A percentile compares a stretch with the other conserved stretches of the same genome.
Conservation (phyloP, 768 basidiomycete species). For the Pleurotus platypus region DNA sequence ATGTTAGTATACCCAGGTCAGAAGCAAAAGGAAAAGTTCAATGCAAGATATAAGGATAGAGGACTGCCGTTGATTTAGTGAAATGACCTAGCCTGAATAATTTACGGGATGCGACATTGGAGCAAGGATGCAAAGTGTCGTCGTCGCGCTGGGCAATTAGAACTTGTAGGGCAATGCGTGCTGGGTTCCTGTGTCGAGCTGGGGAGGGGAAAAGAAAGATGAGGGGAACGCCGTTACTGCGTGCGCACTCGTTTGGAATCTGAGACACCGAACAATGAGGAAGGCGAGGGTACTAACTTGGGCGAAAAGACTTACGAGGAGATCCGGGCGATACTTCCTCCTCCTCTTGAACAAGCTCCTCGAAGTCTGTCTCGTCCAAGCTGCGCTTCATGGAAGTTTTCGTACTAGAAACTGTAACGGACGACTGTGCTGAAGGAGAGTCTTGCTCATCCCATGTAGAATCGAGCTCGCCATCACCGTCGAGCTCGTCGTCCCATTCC, state of each 20-base stretch:
- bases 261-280: conserved; percentile 12
- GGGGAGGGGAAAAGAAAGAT: no score
- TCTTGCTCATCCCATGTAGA: conserved; percentile 45
- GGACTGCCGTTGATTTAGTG: background rate
- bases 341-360: conserved; percentile 28
- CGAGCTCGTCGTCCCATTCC: conserved; percentile 35
- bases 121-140: no score
- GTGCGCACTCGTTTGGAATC: conserved; percentile 30
- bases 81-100: conserved; percentile 14
- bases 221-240: conserved; percentile 1
- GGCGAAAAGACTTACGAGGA: conserved; percentile 33
- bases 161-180: background rate
- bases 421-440: conserved; percentile 47
- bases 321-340: conserved; percentile 29
- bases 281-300: background rate
- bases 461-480: conserved; percentile 44
- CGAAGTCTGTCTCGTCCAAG: conserved; percentile 33
- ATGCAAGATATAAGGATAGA: background rate
- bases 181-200: background rate
- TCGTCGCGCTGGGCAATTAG: no score
- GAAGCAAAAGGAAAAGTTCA: background rate
- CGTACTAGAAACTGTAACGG: conserved; percentile 53
- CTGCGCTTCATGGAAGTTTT: conserved; percentile 50
- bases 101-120: background rate
- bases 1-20: background rate